Evolutionary conservation across 2,329 filamentous ascomycete genomes (phyloP).

Genomic region (Fusarium avenaceum): DNA sequence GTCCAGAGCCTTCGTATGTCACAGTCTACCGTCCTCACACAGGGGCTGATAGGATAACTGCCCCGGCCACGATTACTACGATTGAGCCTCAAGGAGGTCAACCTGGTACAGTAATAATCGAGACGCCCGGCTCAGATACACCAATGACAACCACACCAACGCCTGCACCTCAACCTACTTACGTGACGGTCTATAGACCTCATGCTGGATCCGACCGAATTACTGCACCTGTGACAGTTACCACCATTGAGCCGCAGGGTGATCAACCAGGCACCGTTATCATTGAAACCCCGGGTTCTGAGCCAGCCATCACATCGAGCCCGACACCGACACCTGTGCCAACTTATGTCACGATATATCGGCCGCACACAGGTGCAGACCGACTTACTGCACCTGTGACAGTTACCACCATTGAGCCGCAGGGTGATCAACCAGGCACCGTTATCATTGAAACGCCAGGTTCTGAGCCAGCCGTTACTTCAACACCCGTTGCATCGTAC

Average conservation of each 20-base stretch:
- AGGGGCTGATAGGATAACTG: conserved; percentile 2
- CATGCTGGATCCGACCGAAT: conserved; percentile 2
- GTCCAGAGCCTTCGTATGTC: conserved; percentile 13
- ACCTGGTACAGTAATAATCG: conserved; percentile 22
- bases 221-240: conserved; percentile 2
- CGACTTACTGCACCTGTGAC: conserved; percentile 11
- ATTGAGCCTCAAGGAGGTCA: background rate
- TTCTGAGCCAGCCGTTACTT: background rate
- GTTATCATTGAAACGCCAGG: conserved; percentile 27
- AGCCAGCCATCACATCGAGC: background rate
- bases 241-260: conserved; percentile 13
- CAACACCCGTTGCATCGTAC: conserved; percentile 10
- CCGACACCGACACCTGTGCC: background rate
- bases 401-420: conserved; percentile 11
- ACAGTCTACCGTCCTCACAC: conserved; percentile 13
- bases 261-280: conserved; percentile 22
- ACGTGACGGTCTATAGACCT: conserved; percentile 13
- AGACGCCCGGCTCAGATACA: conserved; percentile 8
- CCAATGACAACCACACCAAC: conserved; percentile 1
- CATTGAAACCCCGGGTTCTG: conserved; percentile 13
- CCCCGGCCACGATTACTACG: conserved; percentile 4
- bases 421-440: conserved; percentile 21
- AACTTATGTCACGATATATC: conserved; percentile 16
- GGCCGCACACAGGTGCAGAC: conserved; percentile 8
- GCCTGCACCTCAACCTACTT: background rate